Conservation (phyloP, 2,329 filamentous ascomycete species). For the Aspergillus ibericus region DNA sequence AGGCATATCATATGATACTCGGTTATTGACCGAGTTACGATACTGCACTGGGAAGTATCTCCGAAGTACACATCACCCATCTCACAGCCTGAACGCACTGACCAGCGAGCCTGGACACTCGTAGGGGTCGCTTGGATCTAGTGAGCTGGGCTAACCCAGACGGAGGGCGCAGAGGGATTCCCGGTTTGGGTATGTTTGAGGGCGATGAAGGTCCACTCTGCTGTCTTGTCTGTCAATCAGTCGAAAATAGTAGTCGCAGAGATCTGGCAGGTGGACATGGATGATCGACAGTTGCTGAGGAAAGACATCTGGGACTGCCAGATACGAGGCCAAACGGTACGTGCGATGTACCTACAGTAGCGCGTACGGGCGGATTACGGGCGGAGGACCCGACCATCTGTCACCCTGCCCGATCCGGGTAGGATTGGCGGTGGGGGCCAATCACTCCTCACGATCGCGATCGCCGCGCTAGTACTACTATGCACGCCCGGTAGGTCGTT, state of each 20-base stretch:
- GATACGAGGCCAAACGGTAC: background rate
- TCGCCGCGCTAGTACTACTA: background rate
- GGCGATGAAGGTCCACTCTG: background rate
- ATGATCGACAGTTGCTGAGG: background rate
- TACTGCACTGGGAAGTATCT: no score
- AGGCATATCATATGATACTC: no score
- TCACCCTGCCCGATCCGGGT: background rate
- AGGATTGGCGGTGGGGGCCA: background rate
- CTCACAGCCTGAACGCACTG: no score
- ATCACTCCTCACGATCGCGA: background rate
- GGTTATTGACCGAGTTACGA: no score
- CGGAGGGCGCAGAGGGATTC: background rate
- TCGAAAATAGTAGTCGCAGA: background rate
- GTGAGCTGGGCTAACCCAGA: background rate
- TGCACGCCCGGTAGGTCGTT: background rate
- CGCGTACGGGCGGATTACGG: slow-evolving; percentile 1
- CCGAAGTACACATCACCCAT: no score
- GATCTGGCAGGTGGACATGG: background rate
- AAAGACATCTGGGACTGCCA: background rate
- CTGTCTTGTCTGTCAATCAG: background rate
- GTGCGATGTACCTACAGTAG: slow-evolving; percentile 2
- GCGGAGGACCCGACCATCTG: background rate
- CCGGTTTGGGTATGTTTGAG: background rate
- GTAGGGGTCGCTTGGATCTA: no score
- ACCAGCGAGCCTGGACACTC: no score